phyloP scores from a whole-genome alignment of 139 green algal species.

The Yamagishiella unicocca region DNA sequence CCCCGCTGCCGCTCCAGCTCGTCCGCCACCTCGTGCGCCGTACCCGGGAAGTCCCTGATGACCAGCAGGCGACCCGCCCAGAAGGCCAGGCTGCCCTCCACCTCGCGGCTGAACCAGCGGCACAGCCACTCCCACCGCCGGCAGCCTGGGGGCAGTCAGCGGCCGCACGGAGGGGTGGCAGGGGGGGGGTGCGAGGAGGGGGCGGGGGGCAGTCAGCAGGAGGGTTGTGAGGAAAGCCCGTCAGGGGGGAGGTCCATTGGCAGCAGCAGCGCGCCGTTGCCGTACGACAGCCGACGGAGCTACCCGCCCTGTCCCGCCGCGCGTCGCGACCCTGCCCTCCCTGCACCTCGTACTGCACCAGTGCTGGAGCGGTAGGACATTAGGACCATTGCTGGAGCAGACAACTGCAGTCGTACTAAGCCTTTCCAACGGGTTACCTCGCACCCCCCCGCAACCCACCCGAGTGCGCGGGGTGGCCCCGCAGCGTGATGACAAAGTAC shows the following conservation, averaged over 20 bases:
- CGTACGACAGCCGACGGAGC: too few species aligned
- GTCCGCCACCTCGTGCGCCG: constrained; percentile 1
- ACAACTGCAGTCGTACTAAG: too few species aligned
- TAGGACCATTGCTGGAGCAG: too few species aligned
- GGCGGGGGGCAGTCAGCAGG: not conserved
- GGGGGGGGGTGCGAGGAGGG: not conserved
- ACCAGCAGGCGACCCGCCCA: constrained; percentile 81
- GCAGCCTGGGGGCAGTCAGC: constrained; percentile 67
- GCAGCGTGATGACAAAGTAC: constrained; percentile 77
- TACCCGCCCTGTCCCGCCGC: too few species aligned
- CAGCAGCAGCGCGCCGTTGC: too few species aligned
- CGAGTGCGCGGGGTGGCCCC: constrained; percentile 77
- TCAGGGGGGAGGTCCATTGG: too few species aligned
- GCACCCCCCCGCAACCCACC: constrained; percentile 51
- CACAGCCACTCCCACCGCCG: constrained; percentile 75
- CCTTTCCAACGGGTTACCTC: too few species aligned
- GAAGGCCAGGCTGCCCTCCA: constrained; percentile 67
- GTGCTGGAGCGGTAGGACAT: too few species aligned
- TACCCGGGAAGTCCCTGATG: constrained; percentile 23
- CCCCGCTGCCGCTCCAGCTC: not conserved
- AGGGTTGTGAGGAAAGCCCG: too few species aligned
- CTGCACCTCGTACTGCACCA: too few species aligned
- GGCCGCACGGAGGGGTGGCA: too few species aligned
- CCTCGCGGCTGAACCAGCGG: constrained; percentile 69
- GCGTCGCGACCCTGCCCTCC: too few species aligned